Conservation (phyloP, 129 eudicot species). For the Ambrosia artemisiifolia region DNA sequence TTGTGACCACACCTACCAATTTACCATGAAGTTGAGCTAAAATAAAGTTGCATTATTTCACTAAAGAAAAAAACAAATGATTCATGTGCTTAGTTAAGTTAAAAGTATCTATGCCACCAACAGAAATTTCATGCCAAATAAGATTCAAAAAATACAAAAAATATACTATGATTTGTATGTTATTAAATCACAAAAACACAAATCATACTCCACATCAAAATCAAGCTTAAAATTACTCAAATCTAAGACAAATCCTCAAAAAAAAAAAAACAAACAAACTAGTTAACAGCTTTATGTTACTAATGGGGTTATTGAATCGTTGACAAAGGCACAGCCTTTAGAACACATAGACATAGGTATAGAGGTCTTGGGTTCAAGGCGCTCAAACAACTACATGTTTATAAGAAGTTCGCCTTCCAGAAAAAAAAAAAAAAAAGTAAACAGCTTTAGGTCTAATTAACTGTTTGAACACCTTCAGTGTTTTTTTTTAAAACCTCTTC, state of each 20-base stretch:
- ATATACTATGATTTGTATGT: neutral
- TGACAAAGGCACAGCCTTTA: too few relatives aligned
- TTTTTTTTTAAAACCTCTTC: neutral
- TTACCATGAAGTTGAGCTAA: slow-evolving; percentile 1
- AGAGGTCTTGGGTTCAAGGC: too few relatives aligned
- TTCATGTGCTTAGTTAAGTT: neutral
- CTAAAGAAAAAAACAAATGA: neutral
- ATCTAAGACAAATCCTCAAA: neutral
- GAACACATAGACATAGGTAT: too few relatives aligned
- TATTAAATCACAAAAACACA: neutral
- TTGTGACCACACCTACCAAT: slow-evolving; percentile 1
- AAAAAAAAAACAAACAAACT: too few relatives aligned
- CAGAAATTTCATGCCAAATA: neutral
- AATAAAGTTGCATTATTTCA: slow-evolving; percentile 2
- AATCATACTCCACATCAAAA: neutral
- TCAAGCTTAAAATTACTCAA: neutral
- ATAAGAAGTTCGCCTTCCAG: too few relatives aligned
- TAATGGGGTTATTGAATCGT: too few relatives aligned
- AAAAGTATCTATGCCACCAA: neutral
- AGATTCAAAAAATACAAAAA: neutral
- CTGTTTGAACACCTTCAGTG: neutral
- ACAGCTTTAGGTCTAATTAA: neutral
- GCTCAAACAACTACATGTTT: too few relatives aligned
- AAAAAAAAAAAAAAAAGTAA: too few relatives aligned
- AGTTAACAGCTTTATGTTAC: too few relatives aligned